Base-by-base conservation (phyloP, 352 stramenopile genomes). In the Phytophthora syringae region DNA sequence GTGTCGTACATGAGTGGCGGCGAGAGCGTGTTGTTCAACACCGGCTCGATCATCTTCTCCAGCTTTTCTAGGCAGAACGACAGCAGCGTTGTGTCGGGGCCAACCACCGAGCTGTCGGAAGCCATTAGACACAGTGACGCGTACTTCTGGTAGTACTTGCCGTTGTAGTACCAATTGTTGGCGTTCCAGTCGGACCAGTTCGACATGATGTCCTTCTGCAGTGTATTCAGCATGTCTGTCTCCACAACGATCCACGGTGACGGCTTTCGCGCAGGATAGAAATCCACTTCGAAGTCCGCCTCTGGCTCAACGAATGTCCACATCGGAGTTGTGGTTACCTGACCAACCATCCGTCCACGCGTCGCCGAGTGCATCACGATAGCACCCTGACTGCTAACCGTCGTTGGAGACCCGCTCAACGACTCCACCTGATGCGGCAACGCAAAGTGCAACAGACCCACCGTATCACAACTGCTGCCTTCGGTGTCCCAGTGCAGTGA, bases 61-160 rank as follows among this genome's bases (percentile, higher is more conserved):
- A 89, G 66, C 62, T 87, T 89, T 49, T 72, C 56, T 24, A 86
- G 44, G 37, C 80, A 89, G 10, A 56, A 75, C 7, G 40, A 20
- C 4, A 84, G 44, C 15, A 87, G 61, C 15, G 57, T 64, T 50
- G 72, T 82, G 71, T 89, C 78, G 0, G 44, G 45, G 12, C 77
- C 75, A 0, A 84, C 61, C 24, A 89, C 50, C 7, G 67, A 62
- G 1, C 20, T 39, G 32, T 89, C 74, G 3, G 72, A 62, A 0
- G 77, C 80, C 70, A 89, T 84, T 18, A 89, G 58, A 50, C 80
- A 89, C 30, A 89, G 56, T 22, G 81, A 86, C 27, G 81, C 81
- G 54, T 88, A 88, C 77, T 90, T 90, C 64, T 90, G 81, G 52
- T 74, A 81, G 15, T 67, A 67, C 60, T 90, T 90, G 61, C 81